These are phyloP conservation scores for Mollisia scopiformis DNA, from an alignment of 2,329 filamentous ascomycete genomes.

Conservation along the genomic window DNA sequence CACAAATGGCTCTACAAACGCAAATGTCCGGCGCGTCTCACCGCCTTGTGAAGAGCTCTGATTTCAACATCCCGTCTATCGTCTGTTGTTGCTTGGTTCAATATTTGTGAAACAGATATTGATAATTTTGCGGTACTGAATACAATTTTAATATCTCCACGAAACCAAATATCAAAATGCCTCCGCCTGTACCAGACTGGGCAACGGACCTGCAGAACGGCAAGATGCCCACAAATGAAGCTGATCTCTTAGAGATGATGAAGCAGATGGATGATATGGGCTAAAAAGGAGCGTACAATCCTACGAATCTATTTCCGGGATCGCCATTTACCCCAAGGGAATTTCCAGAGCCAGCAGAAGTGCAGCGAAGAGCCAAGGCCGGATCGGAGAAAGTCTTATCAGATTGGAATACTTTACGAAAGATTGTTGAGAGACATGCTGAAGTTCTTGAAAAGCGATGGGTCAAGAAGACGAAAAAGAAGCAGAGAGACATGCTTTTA, in stretches of 20 bases:
- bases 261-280: slow-evolving; percentile 2
- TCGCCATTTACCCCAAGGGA: neutral
- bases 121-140: no score
- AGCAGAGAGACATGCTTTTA: slow-evolving; percentile 50
- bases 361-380: slow-evolving; percentile 1
- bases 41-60: no score
- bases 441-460: slow-evolving; percentile 42
- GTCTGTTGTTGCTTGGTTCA: no score
- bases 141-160: no score
- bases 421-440: slow-evolving; percentile 53
- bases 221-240: neutral
- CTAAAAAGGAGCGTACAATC: slow-evolving; percentile 7
- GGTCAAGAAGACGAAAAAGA: slow-evolving; percentile 47
- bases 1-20: no score
- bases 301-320: slow-evolving; percentile 6
- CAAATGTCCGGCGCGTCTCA: no score
- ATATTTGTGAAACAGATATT: no score
- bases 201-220: neutral
- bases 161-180: no score
- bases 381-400: slow-evolving; percentile 3
- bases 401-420: slow-evolving; percentile 1
- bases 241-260: neutral
- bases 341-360: neutral
- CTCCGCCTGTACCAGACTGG: neutral
- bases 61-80: no score